Evolutionary conservation across 2,329 filamentous ascomycete genomes (phyloP), one percentile per base, ranked within the genome.

Genomic region (Alternaria incomplexa): DNA sequence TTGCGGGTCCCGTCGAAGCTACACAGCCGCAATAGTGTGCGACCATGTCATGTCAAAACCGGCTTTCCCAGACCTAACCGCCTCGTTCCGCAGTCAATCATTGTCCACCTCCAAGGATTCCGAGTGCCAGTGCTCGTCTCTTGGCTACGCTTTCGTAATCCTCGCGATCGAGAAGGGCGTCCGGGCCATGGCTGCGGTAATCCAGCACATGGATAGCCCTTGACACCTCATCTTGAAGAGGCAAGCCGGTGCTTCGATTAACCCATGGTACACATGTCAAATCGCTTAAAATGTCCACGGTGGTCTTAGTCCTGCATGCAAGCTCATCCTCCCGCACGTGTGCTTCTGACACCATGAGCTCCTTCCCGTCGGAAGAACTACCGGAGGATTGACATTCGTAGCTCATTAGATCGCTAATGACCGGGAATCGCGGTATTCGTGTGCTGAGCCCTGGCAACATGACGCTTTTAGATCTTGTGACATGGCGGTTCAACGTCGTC

Each of bases 311-410:
- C 30, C 56, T 17, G 51, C 32, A 22, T 30, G 28, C 26, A 50
- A 40, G 58, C 50, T 51, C 51, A 45, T 46, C 20, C 48, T 48
- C 44, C 45, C 58, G 45, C 56, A 60, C 61, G 56, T 63, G 61
- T 52, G 46, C 50, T 40, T 40, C n/a, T 60, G 51, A 52, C 50
- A 44, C 36, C 40, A n/a, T 47, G 44, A 52, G 45, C 50, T 56
- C 61, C 50, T 55, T 62, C 47, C 52, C 51, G 50, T 50, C 61
- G 56, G 56, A 63, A 53, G 46, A 54, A 60, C 61, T 60, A 51
- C 61, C 56, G 61, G 61, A 25, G 57, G 45, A 56, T 63, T 60
- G 36, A 56, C 56, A 32, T 55, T 52, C 36, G 40, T 55, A 56
- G 51, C 32, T 28, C 44, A 15, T 46, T 44, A 26, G 59, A 36